These are phyloP conservation scores for Talaromyces sp. DNA, from an alignment of 2,329 filamentous ascomycete species.

Conservation along the genomic window DNA sequence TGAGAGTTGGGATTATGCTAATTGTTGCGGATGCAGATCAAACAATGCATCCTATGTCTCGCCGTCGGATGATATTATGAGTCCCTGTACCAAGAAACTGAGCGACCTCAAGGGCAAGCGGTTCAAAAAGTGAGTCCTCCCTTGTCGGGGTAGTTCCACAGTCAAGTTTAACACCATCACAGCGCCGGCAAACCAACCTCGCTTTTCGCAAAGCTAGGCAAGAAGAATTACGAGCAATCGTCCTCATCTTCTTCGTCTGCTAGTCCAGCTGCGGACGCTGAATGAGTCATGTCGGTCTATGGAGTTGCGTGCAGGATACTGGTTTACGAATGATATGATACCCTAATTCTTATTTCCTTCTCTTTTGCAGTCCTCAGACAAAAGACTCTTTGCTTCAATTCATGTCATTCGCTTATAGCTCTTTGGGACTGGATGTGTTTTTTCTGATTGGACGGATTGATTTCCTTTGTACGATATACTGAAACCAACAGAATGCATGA, in stretches of 20 bases:
- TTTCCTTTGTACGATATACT: background rate
- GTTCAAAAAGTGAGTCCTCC: slow-evolving; percentile 43
- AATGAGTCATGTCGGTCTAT: background rate
- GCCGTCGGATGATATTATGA: slow-evolving; percentile 49
- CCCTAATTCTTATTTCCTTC: slow-evolving; percentile 16
- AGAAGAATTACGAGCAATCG: slow-evolving; percentile 43
- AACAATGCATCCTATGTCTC: slow-evolving; percentile 42
- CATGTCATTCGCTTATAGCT: background rate
- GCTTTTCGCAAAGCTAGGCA: slow-evolving; percentile 46
- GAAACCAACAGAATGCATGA: background rate
- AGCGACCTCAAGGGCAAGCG: slow-evolving; percentile 49
- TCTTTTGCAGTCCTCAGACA: slow-evolving; percentile 15
- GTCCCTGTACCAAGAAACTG: slow-evolving; percentile 49
- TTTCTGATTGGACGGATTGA: background rate
- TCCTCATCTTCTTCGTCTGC: slow-evolving; percentile 22
- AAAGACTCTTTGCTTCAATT: slow-evolving; percentile 14
- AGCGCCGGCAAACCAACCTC: slow-evolving; percentile 43
- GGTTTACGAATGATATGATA: slow-evolving; percentile 16
- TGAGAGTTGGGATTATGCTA: background rate
- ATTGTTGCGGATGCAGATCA: slow-evolving; percentile 22
- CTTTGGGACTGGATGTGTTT: slow-evolving; percentile 5
- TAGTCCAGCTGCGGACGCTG: slow-evolving; percentile 8
- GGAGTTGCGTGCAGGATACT: slow-evolving; percentile 7
- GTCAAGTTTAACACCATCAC: background rate
- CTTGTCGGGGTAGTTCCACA: background rate